These are phyloP conservation scores for Xylaria sp. DNA, from an alignment of 2,329 filamentous ascomycete genomes.

Conservation along the genomic window DNA sequence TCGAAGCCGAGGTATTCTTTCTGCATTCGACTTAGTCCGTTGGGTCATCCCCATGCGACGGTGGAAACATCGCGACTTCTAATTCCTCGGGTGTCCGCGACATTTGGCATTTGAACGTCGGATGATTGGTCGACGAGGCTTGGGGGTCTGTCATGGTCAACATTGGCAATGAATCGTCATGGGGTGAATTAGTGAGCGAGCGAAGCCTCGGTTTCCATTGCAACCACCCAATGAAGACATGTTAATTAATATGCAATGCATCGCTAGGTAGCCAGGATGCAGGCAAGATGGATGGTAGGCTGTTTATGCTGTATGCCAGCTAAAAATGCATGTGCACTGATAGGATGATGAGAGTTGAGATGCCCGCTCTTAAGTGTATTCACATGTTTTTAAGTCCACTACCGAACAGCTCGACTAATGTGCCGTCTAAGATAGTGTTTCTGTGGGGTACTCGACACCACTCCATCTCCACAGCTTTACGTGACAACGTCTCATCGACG, in stretches of 20 bases:
- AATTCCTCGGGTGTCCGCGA: conserved; percentile 11
- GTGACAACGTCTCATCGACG: background rate
- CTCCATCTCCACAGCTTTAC: background rate
- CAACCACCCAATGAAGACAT: background rate
- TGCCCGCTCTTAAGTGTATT: background rate
- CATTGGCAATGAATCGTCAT: background rate
- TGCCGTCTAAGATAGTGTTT: background rate
- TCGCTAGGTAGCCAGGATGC: background rate
- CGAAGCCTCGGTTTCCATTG: background rate
- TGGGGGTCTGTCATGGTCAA: background rate
- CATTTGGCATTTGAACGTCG: conserved; percentile 16
- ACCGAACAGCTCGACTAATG: too few species aligned
- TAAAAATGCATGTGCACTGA: too few species aligned
- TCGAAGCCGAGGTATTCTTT: conserved; percentile 33
- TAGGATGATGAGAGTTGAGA: too few species aligned
- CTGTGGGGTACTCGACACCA: background rate
- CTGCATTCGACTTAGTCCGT: conserved; percentile 23
- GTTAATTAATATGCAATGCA: background rate
- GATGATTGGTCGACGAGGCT: background rate
- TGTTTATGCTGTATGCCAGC: too few species aligned
- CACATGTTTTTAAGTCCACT: background rate
- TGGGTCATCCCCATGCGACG: conserved; percentile 17
- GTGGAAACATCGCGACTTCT: conserved; percentile 25
- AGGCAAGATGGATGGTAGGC: background rate
- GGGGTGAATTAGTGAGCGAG: background rate